Conservation (phyloP, 108 stramenopile species). For the Conticribra guillardii region DNA sequence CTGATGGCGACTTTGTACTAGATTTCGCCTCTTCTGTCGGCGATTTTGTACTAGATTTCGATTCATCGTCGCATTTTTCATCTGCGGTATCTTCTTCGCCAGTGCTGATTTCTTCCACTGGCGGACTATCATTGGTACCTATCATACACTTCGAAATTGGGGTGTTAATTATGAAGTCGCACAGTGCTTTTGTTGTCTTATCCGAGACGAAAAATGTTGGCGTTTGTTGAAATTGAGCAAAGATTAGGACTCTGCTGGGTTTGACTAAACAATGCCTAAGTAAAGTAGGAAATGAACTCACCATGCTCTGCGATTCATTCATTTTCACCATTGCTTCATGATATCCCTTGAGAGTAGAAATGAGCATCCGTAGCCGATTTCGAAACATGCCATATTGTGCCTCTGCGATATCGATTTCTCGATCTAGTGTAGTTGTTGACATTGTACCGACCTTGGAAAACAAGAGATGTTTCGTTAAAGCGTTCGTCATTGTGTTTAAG, state of each 20-base stretch:
- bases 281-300: not conserved
- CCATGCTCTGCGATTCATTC: not conserved
- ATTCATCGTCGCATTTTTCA: too few species aligned
- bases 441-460: not conserved
- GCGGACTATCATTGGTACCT: not conserved
- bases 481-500: too few species aligned
- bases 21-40: not conserved
- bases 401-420: not conserved
- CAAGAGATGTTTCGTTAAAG: too few species aligned
- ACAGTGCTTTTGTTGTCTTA: slow-evolving; percentile 2
- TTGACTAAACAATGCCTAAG: too few species aligned
- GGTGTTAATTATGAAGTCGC: not conserved
- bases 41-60: not conserved
- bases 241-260: too few species aligned
- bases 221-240: not conserved
- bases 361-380: not conserved
- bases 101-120: not conserved
- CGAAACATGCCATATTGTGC: not conserved
- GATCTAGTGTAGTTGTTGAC: slow-evolving; percentile 5
- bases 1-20: not conserved
- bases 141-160: slow-evolving; percentile 3
- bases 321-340: not conserved
- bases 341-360: not conserved
- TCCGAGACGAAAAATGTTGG: not conserved
- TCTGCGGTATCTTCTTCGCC: slow-evolving; percentile 1